Percentiles rank a stretch among this genome's conserved stretches.
Evolutionary conservation across 2,329 filamentous ascomycete species (phyloP).

Genomic region (Phialophora verrucosa): DNA sequence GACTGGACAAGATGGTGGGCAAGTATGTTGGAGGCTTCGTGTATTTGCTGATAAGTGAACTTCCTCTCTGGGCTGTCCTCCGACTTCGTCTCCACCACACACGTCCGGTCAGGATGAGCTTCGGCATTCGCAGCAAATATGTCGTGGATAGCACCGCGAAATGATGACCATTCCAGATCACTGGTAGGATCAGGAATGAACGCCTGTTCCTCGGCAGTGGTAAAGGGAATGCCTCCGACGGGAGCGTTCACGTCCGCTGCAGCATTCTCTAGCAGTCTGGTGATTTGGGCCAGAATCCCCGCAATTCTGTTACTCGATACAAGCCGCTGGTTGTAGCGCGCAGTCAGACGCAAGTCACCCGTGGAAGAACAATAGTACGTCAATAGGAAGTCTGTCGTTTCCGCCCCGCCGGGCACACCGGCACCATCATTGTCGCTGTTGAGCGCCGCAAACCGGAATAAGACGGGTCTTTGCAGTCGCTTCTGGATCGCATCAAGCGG

Average conservation of each 20-base stretch:
- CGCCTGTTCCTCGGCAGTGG: slow-evolving; percentile 32
- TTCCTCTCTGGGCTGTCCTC: slow-evolving; percentile 61
- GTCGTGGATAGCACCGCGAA: slow-evolving; percentile 53
- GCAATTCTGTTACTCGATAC: slow-evolving; percentile 54
- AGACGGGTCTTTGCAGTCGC: slow-evolving; percentile 42
- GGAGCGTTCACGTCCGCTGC: slow-evolving; percentile 48
- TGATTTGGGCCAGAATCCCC: slow-evolving; percentile 52
- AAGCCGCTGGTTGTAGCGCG: slow-evolving; percentile 53
- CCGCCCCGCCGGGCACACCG: slow-evolving; percentile 50
- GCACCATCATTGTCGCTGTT: slow-evolving; percentile 48
- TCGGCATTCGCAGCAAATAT: slow-evolving; percentile 59
- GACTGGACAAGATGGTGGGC: slow-evolving; percentile 77
- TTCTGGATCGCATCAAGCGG: slow-evolving; percentile 30
- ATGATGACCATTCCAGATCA: slow-evolving; percentile 54
- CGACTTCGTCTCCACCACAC: slow-evolving; percentile 69
- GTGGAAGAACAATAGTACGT: slow-evolving; percentile 45
- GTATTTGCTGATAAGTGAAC: slow-evolving; percentile 86
- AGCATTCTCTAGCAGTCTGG: slow-evolving; percentile 50
- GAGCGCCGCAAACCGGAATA: slow-evolving; percentile 57
- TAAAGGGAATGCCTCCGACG: slow-evolving; percentile 53
- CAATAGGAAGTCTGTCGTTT: slow-evolving; percentile 51
- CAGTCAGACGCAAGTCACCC: slow-evolving; percentile 45
- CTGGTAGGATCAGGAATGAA: slow-evolving; percentile 51
- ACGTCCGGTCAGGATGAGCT: slow-evolving; percentile 70
- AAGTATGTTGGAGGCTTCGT: slow-evolving; percentile 79